Evolutionary conservation across 2,329 filamentous ascomycete species (phyloP).

Genomic region (Ceratocystis variospora): DNA sequence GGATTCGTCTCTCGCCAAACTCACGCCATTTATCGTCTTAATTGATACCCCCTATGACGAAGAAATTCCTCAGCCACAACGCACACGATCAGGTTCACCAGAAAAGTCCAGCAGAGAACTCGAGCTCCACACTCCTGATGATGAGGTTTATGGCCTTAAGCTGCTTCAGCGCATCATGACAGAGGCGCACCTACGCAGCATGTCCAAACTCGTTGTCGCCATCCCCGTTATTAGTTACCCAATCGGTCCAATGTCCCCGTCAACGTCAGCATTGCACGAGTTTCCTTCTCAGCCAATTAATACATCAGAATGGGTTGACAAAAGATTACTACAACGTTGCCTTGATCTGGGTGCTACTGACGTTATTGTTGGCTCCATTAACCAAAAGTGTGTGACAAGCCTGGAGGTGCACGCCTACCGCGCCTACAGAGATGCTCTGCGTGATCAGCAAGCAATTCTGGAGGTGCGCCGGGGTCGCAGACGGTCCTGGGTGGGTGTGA

Average conservation of each 20-base stretch:
- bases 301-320: slow-evolving; percentile 30
- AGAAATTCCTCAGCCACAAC: slow-evolving; percentile 27
- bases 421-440: slow-evolving; percentile 60
- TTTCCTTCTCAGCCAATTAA: slow-evolving; percentile 21
- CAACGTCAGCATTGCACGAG: slow-evolving; percentile 24
- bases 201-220: slow-evolving; percentile 43
- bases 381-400: slow-evolving; percentile 56
- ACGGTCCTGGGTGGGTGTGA: slow-evolving; percentile 80
- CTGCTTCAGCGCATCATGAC: slow-evolving; percentile 44
- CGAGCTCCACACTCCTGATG: slow-evolving; percentile 32
- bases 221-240: slow-evolving; percentile 39
- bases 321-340: slow-evolving; percentile 49
- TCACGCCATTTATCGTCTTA: slow-evolving; percentile 43
- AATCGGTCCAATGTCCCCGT: slow-evolving; percentile 22
- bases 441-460: slow-evolving; percentile 57
- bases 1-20: slow-evolving; percentile 27
- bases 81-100: slow-evolving; percentile 29
- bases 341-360: slow-evolving; percentile 78
- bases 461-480: slow-evolving; percentile 64
- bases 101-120: slow-evolving; percentile 30
- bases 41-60: slow-evolving; percentile 44
- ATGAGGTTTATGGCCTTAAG: slow-evolving; percentile 41
- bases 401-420: slow-evolving; percentile 75
- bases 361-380: slow-evolving; percentile 68
- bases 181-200: slow-evolving; percentile 42